Base-by-base conservation (phyloP, 306 rosid genomes). In the Lithocarpus polystachyus region DNA sequence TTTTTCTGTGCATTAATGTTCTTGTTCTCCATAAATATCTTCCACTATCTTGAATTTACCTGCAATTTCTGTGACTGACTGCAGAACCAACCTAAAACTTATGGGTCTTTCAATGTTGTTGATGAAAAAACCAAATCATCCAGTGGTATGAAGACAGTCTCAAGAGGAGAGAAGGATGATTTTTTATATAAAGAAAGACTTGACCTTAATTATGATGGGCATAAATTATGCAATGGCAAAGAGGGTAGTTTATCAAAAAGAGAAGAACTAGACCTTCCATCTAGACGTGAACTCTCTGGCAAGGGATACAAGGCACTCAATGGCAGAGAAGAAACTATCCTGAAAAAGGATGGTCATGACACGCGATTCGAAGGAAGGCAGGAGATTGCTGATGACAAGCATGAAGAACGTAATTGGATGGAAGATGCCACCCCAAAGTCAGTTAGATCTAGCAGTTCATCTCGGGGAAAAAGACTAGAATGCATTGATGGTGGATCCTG, bases 1-100 rank as follows among this genome's bases (percentile, higher is more conserved):
- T 22, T 23, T 78, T 77, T 72, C 77, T 51, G 10, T 24, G 73
- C 64, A 18, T 69, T 57, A 56, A 24, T 23, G n/a, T 75, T 23
- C 75, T 53, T 22, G 65, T 28, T 67, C 55, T 56, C 45, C 65
- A 77, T 53, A 52, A 56, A 77, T 28, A 48, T 55, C 54, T 35
- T 78, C 74, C 65, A n/a, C 73, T 71, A 62, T 43, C 37, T 35
- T 81, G 64, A 72, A 29, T 26, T 59, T 26, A 37, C 75, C 82
- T 82, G 45, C 52, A 13, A 54, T 74, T 67, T 68, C 70, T 85
- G 83, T 54, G 69, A 72, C 68, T 82, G 72, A 35, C 19, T 91
- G 90, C 96, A 95, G 99, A 92, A 80, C 74, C 69, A 29, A 73
- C 84, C 82, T 67, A 88, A 80, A 78, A 78, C 73, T 76, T 72